Evolutionary conservation across 73 alveolate genomes (phyloP), one percentile per base, ranked within the genome.

Genomic region (Paramecium octaurelia): DNA sequence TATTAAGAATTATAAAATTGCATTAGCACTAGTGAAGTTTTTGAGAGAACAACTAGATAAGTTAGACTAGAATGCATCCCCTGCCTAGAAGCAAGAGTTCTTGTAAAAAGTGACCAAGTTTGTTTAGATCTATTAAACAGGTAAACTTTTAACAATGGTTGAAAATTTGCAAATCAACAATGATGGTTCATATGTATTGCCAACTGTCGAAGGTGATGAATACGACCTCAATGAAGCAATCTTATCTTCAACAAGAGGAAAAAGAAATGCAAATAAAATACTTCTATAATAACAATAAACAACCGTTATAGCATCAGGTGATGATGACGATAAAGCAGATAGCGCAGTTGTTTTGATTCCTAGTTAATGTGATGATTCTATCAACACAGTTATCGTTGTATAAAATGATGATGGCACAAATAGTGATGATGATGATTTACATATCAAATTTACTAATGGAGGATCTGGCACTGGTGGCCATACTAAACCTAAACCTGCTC

Each of bases 341-440:
- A 40, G 57, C 24, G 73, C 91, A 24, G 91, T 80, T 80, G 91
- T 80, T 20, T 44, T 80, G 20, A 80, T 80, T 24, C 91, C 91
- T 12, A 64, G 91, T 31, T 27, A 64, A 48, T 80, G 91, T 46
- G 91, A 80, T 80, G 75, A 80, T 23, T 44, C 46, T 8, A 80
- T 80, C 24, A 27, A 48, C 7, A 80, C 91, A n/a, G 91, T 80
- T 80, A 73, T 80, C 0, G 91, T 80, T n/a, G 91, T 80, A 43
- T 48, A 40, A 80, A 80, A 80, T 80, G 91, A 46, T 43, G 91
- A 80, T 44, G 91, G 91, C 0, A 38, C 88, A 14, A 20, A 40
- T 42, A 60, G 12, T 12, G 91, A 80, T 80, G 91, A 80, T 80
- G 91, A 80, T 80, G 91, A 80, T 80, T 48, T 80, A 16, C 70